These are phyloP conservation scores for Tanacetum coccineum DNA, from an alignment of 129 eudicot genomes.

Conservation along the genomic window DNA sequence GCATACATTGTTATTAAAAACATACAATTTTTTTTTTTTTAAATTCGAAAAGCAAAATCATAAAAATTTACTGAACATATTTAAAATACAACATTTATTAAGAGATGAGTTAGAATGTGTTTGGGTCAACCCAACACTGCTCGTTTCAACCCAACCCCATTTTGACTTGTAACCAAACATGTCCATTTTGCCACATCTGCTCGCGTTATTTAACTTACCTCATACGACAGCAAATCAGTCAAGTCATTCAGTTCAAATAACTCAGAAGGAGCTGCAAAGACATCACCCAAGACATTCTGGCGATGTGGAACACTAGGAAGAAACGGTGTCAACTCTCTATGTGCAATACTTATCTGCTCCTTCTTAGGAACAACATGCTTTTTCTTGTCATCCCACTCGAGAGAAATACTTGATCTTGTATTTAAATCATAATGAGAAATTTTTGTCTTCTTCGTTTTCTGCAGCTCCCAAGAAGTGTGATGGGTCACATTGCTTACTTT, in stretches of 20 bases:
- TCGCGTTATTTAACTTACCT: conserved; percentile 43
- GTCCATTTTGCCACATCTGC: conserved; percentile 2
- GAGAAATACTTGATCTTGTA: conserved; percentile 50
- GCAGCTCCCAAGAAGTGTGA: conserved; percentile 39
- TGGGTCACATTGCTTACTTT: conserved; percentile 38
- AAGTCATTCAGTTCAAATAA: conserved; percentile 58
- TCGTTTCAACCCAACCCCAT: too few species aligned
- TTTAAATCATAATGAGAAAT: conserved; percentile 39
- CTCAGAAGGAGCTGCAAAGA: conserved; percentile 61
- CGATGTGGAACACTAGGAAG: conserved; percentile 35
- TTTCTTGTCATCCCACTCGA: conserved; percentile 81
- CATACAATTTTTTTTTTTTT: too few species aligned
- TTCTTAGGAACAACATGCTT: conserved; percentile 69
- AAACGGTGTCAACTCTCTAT: conserved; percentile 53
- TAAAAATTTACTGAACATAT: too few species aligned
- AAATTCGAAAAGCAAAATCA: too few species aligned
- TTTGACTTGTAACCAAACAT: too few species aligned
- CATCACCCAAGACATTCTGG: conserved; percentile 59
- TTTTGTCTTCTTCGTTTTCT: conserved; percentile 57
- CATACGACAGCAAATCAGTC: conserved; percentile 55
- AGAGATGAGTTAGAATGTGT: background rate
- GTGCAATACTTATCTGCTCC: conserved; percentile 77
- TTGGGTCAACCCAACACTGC: background rate
- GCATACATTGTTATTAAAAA: too few species aligned
- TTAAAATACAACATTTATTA: too few species aligned